These are phyloP conservation scores for Annulohypoxylon stygium DNA, from an alignment of 495 filamentous ascomycete species.

Conservation along the genomic window DNA sequence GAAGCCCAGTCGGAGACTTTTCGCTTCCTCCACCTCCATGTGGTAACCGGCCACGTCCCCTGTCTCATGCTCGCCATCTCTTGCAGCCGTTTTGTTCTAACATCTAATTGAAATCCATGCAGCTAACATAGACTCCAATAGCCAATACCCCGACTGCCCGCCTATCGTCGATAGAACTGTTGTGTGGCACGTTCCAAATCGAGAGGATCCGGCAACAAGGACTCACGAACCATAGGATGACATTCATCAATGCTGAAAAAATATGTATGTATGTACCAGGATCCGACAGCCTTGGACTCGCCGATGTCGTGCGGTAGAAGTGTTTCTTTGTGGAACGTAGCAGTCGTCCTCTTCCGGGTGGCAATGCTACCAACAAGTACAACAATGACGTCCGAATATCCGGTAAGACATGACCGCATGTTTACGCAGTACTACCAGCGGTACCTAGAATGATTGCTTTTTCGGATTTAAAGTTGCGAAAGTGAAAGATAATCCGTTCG, in stretches of 20 bases:
- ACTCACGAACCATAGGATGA: constrained; percentile 2
- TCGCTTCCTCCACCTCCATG: constrained; percentile 1
- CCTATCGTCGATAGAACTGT: background rate
- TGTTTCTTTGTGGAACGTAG: background rate
- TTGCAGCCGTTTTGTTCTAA: background rate
- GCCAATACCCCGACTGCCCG: background rate
- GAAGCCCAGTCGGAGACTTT: constrained; percentile 2
- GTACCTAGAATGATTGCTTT: too few species aligned
- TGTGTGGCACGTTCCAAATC: constrained; percentile 3
- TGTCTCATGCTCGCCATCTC: constrained; percentile 9
- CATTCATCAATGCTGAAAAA: background rate
- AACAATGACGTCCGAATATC: constrained; percentile 1
- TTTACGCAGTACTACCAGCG: background rate
- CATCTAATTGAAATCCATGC: background rate
- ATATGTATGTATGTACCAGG: background rate
- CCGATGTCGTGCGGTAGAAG: background rate
- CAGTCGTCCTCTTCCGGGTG: background rate
- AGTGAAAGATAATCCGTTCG: background rate
- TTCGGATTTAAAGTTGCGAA: background rate
- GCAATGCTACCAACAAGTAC: background rate
- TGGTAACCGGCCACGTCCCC: background rate
- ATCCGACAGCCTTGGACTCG: background rate
- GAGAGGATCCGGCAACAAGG: background rate
- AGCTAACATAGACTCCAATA: background rate
- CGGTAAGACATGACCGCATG: background rate